Percentiles rank a stretch among this genome's conserved stretches.
Conservation (phyloP, 1,139 yeast genomes). For the Wickerhamomyces sp. region DNA sequence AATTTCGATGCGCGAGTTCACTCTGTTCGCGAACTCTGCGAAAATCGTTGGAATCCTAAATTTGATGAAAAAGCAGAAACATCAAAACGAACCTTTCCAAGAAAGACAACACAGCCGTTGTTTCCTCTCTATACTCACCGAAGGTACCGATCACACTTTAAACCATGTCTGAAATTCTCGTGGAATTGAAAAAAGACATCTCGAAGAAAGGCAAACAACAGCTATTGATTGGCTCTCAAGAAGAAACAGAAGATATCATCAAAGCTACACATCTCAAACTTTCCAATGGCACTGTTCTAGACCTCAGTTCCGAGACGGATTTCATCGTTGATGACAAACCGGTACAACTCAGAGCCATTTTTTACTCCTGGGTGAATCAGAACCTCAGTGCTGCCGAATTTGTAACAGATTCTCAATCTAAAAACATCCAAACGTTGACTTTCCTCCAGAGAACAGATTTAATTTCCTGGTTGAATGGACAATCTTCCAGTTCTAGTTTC, state of each 20-base stretch:
- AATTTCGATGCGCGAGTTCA: no score
- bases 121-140: no score
- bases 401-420: constrained; percentile 63
- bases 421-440: constrained; percentile 64
- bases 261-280: constrained; percentile 23
- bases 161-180: constrained; percentile 21
- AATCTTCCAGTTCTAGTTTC: constrained; percentile 51
- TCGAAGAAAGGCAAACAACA: constrained; percentile 10
- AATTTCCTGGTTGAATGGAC: constrained; percentile 73
- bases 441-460: constrained; percentile 85
- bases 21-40: no score
- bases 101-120: no score
- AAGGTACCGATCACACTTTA: no score
- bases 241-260: constrained; percentile 25
- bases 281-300: constrained; percentile 14
- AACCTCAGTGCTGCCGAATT: constrained; percentile 81
- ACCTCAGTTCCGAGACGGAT: constrained; percentile 45
- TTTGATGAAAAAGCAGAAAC: no score
- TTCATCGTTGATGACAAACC: constrained; percentile 49
- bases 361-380: constrained; percentile 76
- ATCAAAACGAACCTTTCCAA: no score
- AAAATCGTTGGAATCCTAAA: no score
- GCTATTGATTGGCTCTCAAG: constrained; percentile 20
- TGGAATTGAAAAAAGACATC: not conserved
- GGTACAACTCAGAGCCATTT: constrained; percentile 56